Base-by-base conservation (phyloP, 1,284 basidiomycete species). In the Marasmius sp. region DNA sequence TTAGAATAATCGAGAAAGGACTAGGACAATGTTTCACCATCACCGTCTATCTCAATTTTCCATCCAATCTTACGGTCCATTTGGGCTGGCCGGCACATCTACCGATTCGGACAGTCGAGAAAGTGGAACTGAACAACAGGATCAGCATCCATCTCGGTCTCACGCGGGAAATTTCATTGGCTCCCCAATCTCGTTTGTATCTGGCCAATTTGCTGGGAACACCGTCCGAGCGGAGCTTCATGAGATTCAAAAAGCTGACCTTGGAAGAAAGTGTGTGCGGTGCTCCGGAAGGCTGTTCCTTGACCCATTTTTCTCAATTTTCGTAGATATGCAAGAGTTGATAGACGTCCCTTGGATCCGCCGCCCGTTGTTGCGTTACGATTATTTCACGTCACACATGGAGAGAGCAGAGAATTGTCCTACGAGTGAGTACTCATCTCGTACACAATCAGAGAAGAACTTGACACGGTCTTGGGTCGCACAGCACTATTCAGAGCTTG, bases 171-270 rank as follows among this genome's bases (percentile, higher is more conserved):
- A 47, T 47, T 38, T 57, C 61, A 74, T 79, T 65, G 75, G 76
- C 60, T 71, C 65, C 54, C 84, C 84, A 12, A 83, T 87, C 58
- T 76, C 75, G 63, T 89, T 86, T 65, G 72, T 73, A 10, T 74
- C 78, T 58, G 88, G 87, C 61, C 87, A 86, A 65, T 87, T 88
- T 70, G 71, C 77, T 59, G 86, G 85, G 33, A 77, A 78, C 61
- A 82, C 79, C 11, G 76, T 89, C 54, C 83, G 88, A 58, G 84
- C 85, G 65, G 80, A 86, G 71, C 75, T 89, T 50, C 67, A 75
- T 57, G 87, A 89, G 72, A 89, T 65, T 33, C 64, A 65, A 39
- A 60, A 65, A 50, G 64, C 64, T n/a, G 54, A 65, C 33, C 56
- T 65, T 36, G 64, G 64, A 34, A 48, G 64, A 60, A 65, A 65